Evolutionary conservation across 1,139 yeast genomes (phyloP).

Genomic region (Sugiyamaella grinbergsii): DNA sequence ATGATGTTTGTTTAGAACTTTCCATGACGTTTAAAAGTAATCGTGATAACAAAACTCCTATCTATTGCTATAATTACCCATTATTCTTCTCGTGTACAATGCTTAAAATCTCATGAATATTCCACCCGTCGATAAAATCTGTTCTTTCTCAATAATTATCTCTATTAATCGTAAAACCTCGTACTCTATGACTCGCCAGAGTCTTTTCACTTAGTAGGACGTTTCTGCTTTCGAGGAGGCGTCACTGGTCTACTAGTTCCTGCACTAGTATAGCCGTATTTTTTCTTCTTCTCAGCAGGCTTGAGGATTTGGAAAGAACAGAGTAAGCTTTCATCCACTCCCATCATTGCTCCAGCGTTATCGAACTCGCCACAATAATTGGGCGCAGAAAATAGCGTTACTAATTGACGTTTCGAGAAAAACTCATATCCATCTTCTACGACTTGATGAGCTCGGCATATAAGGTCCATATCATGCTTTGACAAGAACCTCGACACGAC

Average conservation of each 20-base stretch:
- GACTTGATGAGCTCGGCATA: constrained; percentile 98
- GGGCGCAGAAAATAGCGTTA: constrained; percentile 93
- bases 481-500: constrained; percentile 92
- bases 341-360: constrained; percentile 99
- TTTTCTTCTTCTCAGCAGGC: constrained; percentile 94
- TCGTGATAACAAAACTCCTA: no score
- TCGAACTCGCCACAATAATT: constrained; percentile 98
- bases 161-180: background rate
- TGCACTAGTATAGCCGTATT: constrained; percentile 59
- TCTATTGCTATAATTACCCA: background rate
- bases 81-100: no score
- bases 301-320: constrained; percentile 97
- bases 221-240: constrained; percentile 71
- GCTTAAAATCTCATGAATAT: background rate
- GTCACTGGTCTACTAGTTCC: constrained; percentile 56
- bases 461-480: constrained; percentile 95
- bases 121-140: no score
- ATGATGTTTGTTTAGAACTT: no score
- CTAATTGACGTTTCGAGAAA: constrained; percentile 92
- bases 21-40: no score
- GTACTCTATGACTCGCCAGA: background rate
- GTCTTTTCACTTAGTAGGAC: constrained; percentile 18
- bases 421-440: constrained; percentile 99
- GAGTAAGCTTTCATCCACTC: constrained; percentile 91
- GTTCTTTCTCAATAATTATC: background rate